Percentiles rank a stretch among this genome's conserved stretches.
Conservation (phyloP, 78 protist genomes). For the Protostelium mycophagum region DNA sequence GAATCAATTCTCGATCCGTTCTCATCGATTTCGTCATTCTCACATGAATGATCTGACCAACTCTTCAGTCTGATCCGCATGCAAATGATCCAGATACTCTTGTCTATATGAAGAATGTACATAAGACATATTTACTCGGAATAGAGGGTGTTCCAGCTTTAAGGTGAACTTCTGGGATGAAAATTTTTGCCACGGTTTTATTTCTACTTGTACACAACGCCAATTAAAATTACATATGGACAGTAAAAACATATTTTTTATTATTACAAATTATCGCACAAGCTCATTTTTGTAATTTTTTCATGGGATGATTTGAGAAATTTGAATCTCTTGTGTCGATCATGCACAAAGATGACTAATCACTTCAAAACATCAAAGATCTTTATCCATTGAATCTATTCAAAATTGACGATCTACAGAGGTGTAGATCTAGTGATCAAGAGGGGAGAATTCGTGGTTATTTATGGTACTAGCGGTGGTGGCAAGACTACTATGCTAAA, state of each 20-base stretch:
- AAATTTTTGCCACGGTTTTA: neutral
- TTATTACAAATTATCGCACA: too few species aligned
- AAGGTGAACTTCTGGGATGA: conserved; percentile 22
- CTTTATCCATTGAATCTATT: too few species aligned
- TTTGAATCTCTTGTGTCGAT: neutral
- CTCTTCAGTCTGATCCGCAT: neutral
- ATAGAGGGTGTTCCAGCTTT: conserved; percentile 95
- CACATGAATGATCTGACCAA: neutral
- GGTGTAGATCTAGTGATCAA: conserved; percentile 77
- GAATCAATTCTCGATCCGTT: too few species aligned
- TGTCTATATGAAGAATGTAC: conserved; percentile 78
- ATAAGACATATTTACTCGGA: conserved; percentile 94
- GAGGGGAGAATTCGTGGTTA: conserved; percentile 86
- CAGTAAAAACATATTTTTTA: too few species aligned
- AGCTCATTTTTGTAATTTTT: neutral
- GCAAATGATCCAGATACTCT: conserved; percentile 48
- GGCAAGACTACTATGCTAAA: conserved; percentile 92
- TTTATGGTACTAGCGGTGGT: conserved; percentile 94
- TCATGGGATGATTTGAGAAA: neutral
- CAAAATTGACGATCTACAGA: too few species aligned
- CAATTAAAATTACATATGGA: too few species aligned
- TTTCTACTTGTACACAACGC: too few species aligned
- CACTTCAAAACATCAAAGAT: neutral
- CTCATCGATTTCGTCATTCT: too few species aligned
- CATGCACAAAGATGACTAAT: neutral